phyloP scores from a whole-genome alignment of 495 filamentous ascomycete genomes.

The Hypoxylon rickii region DNA sequence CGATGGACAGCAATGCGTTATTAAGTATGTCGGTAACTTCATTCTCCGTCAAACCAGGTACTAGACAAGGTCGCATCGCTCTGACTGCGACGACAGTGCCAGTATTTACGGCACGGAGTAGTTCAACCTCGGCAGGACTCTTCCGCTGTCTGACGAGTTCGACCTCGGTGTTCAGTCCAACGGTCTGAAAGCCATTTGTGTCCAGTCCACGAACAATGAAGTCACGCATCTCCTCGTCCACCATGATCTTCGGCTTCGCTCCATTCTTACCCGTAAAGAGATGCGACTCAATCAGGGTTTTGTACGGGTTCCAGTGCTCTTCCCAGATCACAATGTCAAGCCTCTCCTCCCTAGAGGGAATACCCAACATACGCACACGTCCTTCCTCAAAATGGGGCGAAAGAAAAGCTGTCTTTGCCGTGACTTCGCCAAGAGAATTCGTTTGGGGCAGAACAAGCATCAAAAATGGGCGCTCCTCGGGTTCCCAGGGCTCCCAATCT shows the following conservation, averaged over 20 bases:
- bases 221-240: conserved; percentile 63
- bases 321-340: conserved; percentile 57
- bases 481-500: conserved; percentile 65
- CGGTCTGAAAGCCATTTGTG: conserved; percentile 52
- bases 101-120: conserved; percentile 60
- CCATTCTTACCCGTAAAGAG: conserved; percentile 10
- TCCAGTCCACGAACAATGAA: conserved; percentile 57
- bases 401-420: conserved; percentile 55
- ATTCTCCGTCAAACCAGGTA: conserved; percentile 55
- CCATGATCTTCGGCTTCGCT: conserved; percentile 45
- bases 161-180: conserved; percentile 51
- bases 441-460: conserved; percentile 54
- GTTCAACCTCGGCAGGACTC: conserved; percentile 51
- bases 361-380: conserved; percentile 54
- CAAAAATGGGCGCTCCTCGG: conserved; percentile 61
- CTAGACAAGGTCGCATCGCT: conserved; percentile 57
- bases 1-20: conserved; percentile 50
- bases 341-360: conserved; percentile 48
- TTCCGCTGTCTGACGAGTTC: conserved; percentile 59
- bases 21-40: conserved; percentile 56
- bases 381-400: conserved; percentile 59
- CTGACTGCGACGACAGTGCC: conserved; percentile 60
- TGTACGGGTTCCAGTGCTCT: conserved; percentile 63
- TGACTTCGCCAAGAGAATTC: conserved; percentile 41
- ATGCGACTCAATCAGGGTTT: conserved; percentile 46